Evolutionary conservation across 1,139 yeast species (phyloP), one percentile per base, ranked within the genome.

Genomic region (Oligophagozyma castellii): DNA sequence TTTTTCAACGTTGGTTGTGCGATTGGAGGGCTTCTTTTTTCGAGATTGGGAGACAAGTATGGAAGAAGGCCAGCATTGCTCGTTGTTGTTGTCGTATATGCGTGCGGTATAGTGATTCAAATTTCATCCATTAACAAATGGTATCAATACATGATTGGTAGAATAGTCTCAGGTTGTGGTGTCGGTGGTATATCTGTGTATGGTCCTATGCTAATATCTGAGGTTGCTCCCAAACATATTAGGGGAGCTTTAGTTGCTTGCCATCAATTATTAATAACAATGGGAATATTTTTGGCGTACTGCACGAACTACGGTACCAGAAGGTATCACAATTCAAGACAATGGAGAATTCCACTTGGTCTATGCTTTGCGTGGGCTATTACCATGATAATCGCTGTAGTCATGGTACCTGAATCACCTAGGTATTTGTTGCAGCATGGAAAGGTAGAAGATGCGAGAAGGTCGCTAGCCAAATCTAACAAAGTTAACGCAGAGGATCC

Each of bases 371-470:
- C 51, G 29, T 61, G 62, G 61, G 61, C 63, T 12, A 26, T 48
- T 26, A 34, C 58, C 23, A 48, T 61, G 40, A 36, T 57, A 24
- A 36, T 49, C 29, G 84, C 78, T 49, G 69, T 75, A 70, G 41
- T 63, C 31, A 58, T 72, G 46, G 65, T 74, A 57, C 89, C 89
- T 33, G 92, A 77, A 55, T 70, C 84, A 24, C 83, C 89, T 43
- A 67, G 89, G 56, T 77, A 56, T 58, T 65, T 65, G 53, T 63
- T 73, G 37, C 64, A 69, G 35, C 57, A 54, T 31, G 68, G 61
- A 35, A 57, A 59, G 33, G 55, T 67, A 31, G 76, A 62, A 13
- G 65, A 65, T 32, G 86, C 86, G 20, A 63, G 63, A 54, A 38
- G 47, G 16, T 55, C 67, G 24, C 56, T 72, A 34, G 44, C 61